Conservation (phyloP, 805 yeast genomes). For the Torulaspora maleeae region DNA sequence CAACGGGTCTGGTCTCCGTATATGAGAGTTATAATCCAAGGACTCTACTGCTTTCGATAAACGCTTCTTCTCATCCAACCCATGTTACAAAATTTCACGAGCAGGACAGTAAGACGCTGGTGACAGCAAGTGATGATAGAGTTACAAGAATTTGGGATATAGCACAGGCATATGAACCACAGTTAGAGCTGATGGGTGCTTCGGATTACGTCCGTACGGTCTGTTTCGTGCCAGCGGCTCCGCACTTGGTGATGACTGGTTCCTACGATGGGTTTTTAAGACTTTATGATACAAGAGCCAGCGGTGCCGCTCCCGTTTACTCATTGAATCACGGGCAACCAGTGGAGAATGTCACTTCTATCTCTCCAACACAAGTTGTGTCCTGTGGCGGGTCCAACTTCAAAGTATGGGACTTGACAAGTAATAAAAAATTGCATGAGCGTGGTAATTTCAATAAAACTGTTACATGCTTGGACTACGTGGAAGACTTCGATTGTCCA, state of each 20-base stretch:
- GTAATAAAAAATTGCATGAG: slow-evolving; percentile 57
- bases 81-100: slow-evolving; percentile 90
- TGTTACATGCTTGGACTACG: slow-evolving; percentile 64
- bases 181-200: slow-evolving; percentile 65
- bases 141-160: slow-evolving; percentile 85
- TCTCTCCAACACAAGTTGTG: slow-evolving; percentile 66
- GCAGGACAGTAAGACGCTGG: slow-evolving; percentile 54
- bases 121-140: slow-evolving; percentile 90
- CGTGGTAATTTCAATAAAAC: slow-evolving; percentile 88
- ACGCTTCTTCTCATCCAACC: slow-evolving; percentile 82
- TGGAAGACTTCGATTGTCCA: slow-evolving; percentile 32
- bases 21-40: slow-evolving; percentile 81
- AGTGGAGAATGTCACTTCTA: slow-evolving; percentile 76
- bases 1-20: slow-evolving; percentile 85
- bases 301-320: slow-evolving; percentile 49
- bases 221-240: slow-evolving; percentile 66
- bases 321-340: slow-evolving; percentile 72
- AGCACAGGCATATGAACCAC: slow-evolving; percentile 68
- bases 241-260: slow-evolving; percentile 83
- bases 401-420: slow-evolving; percentile 90
- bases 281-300: slow-evolving; percentile 71
- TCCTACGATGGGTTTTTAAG: slow-evolving; percentile 88
- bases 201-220: slow-evolving; percentile 86
- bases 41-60: slow-evolving; percentile 69
- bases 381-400: slow-evolving; percentile 79